Conservation (phyloP, 2,329 filamentous ascomycete genomes). For the Penicillium sp. region DNA sequence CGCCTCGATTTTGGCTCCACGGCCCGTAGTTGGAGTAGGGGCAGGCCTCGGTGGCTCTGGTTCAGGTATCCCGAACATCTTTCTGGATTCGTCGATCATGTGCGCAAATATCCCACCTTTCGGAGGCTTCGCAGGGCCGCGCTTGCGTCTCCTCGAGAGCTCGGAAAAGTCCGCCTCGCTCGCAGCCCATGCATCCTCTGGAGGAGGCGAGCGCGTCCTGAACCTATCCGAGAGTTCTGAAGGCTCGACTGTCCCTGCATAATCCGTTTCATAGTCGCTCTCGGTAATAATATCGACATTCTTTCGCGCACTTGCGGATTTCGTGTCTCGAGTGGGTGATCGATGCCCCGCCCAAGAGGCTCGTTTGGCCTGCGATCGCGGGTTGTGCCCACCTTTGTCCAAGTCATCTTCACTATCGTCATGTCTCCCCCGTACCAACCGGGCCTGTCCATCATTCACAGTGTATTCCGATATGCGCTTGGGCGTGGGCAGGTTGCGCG, state of each 20-base stretch:
- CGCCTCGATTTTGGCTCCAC: constrained; percentile 56
- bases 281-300: constrained; percentile 21
- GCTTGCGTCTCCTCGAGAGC: constrained; percentile 35
- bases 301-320: constrained; percentile 15
- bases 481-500: constrained; percentile 40
- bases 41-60: constrained; percentile 38
- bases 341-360: constrained; percentile 26
- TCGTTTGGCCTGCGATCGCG: constrained; percentile 29
- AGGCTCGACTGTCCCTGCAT: constrained; percentile 21
- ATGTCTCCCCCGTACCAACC: constrained; percentile 27
- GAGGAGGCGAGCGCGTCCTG: constrained; percentile 27
- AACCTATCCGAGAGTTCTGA: constrained; percentile 25
- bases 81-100: constrained; percentile 44
- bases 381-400: constrained; percentile 21
- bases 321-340: constrained; percentile 26
- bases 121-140: constrained; percentile 34
- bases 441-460: constrained; percentile 29
- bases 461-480: constrained; percentile 45
- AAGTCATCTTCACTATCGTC: constrained; percentile 28
- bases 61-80: constrained; percentile 45
- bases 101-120: constrained; percentile 45
- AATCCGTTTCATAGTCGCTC: constrained; percentile 23
- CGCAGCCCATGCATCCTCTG: constrained; percentile 34
- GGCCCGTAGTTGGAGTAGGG: constrained; percentile 38
- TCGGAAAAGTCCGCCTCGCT: constrained; percentile 42